Evolutionary conservation across 352 stramenopile genomes (phyloP), one percentile per base, ranked within the genome.

Genomic region (Phytopythium ostracodes): DNA sequence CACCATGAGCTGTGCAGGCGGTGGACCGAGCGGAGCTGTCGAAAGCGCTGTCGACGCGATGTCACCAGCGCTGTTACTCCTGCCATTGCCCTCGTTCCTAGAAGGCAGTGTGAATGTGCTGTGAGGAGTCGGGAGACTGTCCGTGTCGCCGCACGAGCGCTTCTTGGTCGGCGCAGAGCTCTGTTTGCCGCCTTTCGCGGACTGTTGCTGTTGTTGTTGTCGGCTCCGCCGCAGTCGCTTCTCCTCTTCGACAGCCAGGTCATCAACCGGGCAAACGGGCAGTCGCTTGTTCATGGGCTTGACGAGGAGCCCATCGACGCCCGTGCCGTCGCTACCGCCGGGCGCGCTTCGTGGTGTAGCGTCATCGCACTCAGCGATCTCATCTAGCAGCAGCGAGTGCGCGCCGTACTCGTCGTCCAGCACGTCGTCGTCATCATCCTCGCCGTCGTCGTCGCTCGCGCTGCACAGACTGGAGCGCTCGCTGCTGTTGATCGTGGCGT

Each of bases 171-270:
- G 55, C 44, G 70, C 46, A 11, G 31, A 24, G 44, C 51, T 22
- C 20, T 10, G 12, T 27, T 62, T 62, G 3, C 25, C 69, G 43
- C 47, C 8, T 17, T 54, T 24, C 18, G 24, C 15, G 36, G 47
- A 38, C 0, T 49, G 42, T 24, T 52, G 71, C 9, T 64, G 43
- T 56, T 72, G 47, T 38, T 52, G 56, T 11, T 78, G 43, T 53
- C 65, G 66, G 20, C 70, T 81, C 1, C 84, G 79, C 59, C 84
- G 73, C n/a, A 81, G 72, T 10, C 80, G 80, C 62, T 91, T 91
- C 66, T 90, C 84, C 20, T 93, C 84, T 59, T 93, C 84, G 8
- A 93, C 68, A 8, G 72, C 84, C 38, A 91, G 43, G 59, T 93
- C 84, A 64, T 93, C 84, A 10, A 89, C 65, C 2, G 84, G 84